Base-by-base conservation (phyloP, 2,329 filamentous ascomycete species). In the Dryadomyces sulphureus region DNA sequence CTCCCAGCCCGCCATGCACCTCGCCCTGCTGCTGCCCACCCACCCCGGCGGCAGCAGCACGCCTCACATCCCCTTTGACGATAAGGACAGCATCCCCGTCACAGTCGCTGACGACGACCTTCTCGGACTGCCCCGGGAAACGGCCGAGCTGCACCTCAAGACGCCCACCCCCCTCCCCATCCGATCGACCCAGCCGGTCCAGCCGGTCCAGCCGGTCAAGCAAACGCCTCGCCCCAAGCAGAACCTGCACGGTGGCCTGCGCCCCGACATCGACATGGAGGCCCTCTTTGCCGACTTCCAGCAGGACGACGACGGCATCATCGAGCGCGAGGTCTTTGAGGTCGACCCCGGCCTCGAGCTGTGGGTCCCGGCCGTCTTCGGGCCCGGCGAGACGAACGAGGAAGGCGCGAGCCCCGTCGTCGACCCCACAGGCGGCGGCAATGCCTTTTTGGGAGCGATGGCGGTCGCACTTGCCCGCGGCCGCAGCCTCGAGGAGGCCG, bases 371-470 rank as follows among this genome's bases (percentile, higher is more conserved):
- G 84, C 89, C 7, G 90, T 82, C 57, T 84, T 34, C 11, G 42
- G 38, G 1, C 27, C 41, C 25, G 17, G 19, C 17, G 34, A 34
- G 25, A 25, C 7, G 11, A 20, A 30, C 12, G 7, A 19, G n/a
- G 17, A 34, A 7, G 11, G n/a, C 12, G 16, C 30, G 19, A 38
- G 8, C 9, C 38, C 39, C 48, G 86, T 95, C 1, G 66, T 92
- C n/a, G 92, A 96, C 61, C 89, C 90, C 0, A 96, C 92, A 0
- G 92, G 92, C 9, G 92, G 88, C 19, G 92, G 92, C 1, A 98
- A 98, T 62, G 81, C 84, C 0, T 96, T 95, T 55, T 67, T 95
- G 21, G 72, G 73, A 20, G 72, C 73, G n/a, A 54, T 79, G 41
- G 65, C 69, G 0, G 67, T 79, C 12, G 77, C 69, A 1, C 62